Evolutionary conservation across 75 land plant genomes (phyloP).

Genomic region (Adiantum capillusveneris): DNA sequence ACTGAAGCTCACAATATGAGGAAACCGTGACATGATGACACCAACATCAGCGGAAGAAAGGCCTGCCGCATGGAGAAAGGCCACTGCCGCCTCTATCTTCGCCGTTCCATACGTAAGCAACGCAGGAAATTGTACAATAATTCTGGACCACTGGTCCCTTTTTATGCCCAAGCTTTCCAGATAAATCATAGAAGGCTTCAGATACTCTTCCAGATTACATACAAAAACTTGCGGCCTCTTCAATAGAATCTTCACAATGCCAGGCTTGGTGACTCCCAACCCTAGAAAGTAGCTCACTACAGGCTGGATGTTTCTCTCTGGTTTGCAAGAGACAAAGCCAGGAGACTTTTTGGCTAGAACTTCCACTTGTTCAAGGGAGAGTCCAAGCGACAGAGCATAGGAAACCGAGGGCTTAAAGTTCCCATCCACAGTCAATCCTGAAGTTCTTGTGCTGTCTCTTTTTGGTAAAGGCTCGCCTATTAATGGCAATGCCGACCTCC

Average conservation of each 20-base stretch:
- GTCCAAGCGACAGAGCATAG: constrained; percentile 49
- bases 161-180: constrained; percentile 62
- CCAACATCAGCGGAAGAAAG: constrained; percentile 44
- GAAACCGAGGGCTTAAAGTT: constrained; percentile 41
- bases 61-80: constrained; percentile 46
- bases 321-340: constrained; percentile 50
- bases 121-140: constrained; percentile 56
- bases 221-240: constrained; percentile 81
- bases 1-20: constrained; percentile 72
- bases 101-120: constrained; percentile 64
- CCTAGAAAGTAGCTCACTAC: constrained; percentile 53
- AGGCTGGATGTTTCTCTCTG: constrained; percentile 60
- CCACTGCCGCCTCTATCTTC: constrained; percentile 42
- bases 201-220: constrained; percentile 52
- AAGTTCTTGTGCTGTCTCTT: constrained; percentile 12
- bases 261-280: constrained; percentile 45
- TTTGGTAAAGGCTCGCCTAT: constrained; percentile 7
- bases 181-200: constrained; percentile 54
- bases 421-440: constrained; percentile 23
- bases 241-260: constrained; percentile 46
- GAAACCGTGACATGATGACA: constrained; percentile 54
- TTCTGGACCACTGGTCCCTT: constrained; percentile 58
- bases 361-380: constrained; percentile 43
- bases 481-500: background rate
- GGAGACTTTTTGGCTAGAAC: constrained; percentile 47